Evolutionary conservation across 2,329 filamentous ascomycete species (phyloP).

Genomic region (Alternaria infectoria): DNA sequence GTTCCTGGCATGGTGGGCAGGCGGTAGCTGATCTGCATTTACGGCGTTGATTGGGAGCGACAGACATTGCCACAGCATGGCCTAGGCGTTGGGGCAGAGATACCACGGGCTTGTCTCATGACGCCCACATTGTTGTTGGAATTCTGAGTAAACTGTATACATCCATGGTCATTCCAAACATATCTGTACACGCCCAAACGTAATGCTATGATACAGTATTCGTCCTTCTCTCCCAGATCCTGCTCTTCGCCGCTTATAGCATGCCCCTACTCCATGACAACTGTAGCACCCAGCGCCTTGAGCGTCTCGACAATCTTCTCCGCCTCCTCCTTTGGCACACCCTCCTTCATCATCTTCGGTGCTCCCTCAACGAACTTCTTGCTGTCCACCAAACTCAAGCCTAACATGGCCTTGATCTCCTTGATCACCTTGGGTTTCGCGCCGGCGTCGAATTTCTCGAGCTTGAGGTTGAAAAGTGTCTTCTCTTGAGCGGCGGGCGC

Average conservation of each 20-base stretch:
- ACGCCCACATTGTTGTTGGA: slow-evolving; percentile 24
- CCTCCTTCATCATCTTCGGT: slow-evolving; percentile 99
- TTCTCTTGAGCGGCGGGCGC: slow-evolving; percentile 89
- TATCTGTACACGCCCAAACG: slow-evolving; percentile 48
- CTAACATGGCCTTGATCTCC: slow-evolving; percentile 96
- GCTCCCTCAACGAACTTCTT: slow-evolving; percentile 99
- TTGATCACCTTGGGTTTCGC: slow-evolving; percentile 99
- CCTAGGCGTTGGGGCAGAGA: slow-evolving; percentile 39
- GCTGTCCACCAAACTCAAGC: slow-evolving; percentile 94
- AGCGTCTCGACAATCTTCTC: slow-evolving; percentile 97
- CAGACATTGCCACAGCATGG: slow-evolving; percentile 18
- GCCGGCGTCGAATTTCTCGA: slow-evolving; percentile 83
- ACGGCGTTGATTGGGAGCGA: slow-evolving; percentile 1
- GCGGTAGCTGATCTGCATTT: slow-evolving; percentile 1
- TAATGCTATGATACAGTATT: slow-evolving; percentile 45
- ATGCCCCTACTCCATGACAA: slow-evolving; percentile 79
- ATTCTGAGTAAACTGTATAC: slow-evolving; percentile 32
- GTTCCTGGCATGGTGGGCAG: neutral
- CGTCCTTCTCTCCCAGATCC: slow-evolving; percentile 6
- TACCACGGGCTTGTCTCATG: slow-evolving; percentile 31
- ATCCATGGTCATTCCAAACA: slow-evolving; percentile 40
- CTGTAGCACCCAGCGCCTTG: slow-evolving; percentile 90
- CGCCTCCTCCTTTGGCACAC: slow-evolving; percentile 96
- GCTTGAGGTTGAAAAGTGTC: slow-evolving; percentile 96
- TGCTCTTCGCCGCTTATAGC: neutral